Evolutionary conservation across 2,329 filamentous ascomycete genomes (phyloP).

Genomic region (Aspergillus quadrilineatus): DNA sequence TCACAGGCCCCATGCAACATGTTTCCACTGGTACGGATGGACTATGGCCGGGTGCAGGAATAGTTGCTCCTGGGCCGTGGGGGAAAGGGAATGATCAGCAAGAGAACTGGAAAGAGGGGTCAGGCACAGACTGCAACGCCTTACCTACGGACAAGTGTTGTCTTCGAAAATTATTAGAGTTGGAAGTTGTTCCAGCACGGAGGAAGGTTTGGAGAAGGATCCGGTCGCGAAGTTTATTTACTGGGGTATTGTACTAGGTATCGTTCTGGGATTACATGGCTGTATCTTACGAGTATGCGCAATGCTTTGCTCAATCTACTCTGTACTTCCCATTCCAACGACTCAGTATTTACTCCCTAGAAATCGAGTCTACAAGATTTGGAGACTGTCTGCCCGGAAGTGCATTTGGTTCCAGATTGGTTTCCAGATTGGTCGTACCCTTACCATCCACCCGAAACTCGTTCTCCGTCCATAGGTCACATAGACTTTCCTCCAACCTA

Average conservation of each 20-base stretch:
- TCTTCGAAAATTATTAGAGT: background rate
- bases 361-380: no score
- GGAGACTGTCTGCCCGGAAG: no score
- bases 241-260: background rate
- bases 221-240: conserved; percentile 6
- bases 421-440: no score
- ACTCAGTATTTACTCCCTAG: no score
- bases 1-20: background rate
- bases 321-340: no score
- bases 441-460: no score
- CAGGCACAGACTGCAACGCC: background rate
- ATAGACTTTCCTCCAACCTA: no score
- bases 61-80: background rate
- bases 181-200: conserved; percentile 5
- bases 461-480: no score
- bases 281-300: background rate
- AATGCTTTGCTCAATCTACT: no score
- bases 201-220: conserved; percentile 9
- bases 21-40: conserved; percentile 1
- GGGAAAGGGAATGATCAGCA: conserved; percentile 3
- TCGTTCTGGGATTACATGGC: background rate
- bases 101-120: background rate
- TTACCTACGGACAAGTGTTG: background rate
- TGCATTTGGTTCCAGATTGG: no score
- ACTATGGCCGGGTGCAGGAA: conserved; percentile 1